Evolutionary conservation across 768 basidiomycete genomes (phyloP).

Genomic region (Termitomyces sp.): DNA sequence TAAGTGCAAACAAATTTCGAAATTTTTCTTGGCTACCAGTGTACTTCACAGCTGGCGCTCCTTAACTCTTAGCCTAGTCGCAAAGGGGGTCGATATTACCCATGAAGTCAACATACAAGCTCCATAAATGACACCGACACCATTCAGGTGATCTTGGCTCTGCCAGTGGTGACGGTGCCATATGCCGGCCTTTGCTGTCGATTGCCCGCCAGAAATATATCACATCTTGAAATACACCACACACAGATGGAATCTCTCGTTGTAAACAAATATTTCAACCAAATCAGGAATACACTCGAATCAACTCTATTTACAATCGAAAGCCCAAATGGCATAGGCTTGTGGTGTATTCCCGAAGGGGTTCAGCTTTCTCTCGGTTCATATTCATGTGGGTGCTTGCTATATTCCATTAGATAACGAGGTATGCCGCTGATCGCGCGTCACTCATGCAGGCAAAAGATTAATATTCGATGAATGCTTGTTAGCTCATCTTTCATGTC

Average conservation of each 20-base stretch:
- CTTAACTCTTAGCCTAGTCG: not conserved
- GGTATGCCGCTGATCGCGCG: not conserved
- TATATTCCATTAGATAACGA: not conserved
- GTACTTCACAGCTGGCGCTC: not conserved
- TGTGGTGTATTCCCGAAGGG: not conserved
- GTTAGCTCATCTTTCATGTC: conserved; percentile 1
- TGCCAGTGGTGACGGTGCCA: not conserved
- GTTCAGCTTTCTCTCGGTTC: not conserved
- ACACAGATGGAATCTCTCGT: not conserved
- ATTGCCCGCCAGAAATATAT: not conserved
- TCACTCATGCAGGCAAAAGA: no score
- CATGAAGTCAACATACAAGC: not conserved
- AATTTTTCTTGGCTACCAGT: not conserved
- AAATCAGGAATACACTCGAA: not conserved
- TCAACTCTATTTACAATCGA: not conserved
- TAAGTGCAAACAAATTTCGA: not conserved
- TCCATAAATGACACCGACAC: not conserved
- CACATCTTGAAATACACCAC: not conserved
- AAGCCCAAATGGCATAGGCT: not conserved
- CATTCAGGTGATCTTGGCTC: not conserved
- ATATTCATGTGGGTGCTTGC: not conserved
- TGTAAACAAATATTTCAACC: not conserved
- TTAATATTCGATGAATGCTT: not conserved
- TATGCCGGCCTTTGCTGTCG: not conserved
- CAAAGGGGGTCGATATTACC: not conserved